Conservation (phyloP, 1,284 basidiomycete species). For the Puccinia novopanici region DNA sequence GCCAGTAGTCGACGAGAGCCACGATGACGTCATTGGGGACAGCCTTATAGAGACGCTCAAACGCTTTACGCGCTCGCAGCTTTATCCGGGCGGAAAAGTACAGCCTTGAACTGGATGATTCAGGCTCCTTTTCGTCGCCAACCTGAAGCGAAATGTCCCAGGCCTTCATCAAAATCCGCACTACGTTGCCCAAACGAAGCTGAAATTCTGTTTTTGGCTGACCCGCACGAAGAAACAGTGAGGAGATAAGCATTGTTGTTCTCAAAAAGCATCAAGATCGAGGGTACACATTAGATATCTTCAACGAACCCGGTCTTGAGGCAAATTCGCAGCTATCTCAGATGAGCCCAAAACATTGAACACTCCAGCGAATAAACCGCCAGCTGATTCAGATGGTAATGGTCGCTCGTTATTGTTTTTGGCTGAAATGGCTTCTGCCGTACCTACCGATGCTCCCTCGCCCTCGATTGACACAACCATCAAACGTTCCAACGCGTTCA, state of each 20-base stretch:
- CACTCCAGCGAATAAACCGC: constrained; percentile 70
- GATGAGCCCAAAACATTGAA: constrained; percentile 69
- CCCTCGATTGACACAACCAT: constrained; percentile 65
- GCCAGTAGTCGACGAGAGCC: constrained; percentile 76
- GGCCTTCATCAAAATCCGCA: constrained; percentile 54
- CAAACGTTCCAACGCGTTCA: constrained; percentile 79
- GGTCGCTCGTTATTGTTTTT: constrained; percentile 59
- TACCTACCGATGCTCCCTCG: constrained; percentile 58
- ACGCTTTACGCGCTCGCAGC: constrained; percentile 70
- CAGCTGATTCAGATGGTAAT: constrained; percentile 21
- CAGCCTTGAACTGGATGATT: constrained; percentile 65
- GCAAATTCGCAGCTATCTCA: constrained; percentile 23
- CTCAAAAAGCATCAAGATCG: not conserved
- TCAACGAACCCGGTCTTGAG: constrained; percentile 9
- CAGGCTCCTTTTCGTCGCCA: constrained; percentile 60
- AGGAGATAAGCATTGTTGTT: constrained; percentile 20
- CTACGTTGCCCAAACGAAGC: constrained; percentile 51
- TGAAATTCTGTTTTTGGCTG: constrained; percentile 52
- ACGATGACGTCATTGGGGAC: constrained; percentile 80
- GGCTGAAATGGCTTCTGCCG: constrained; percentile 58
- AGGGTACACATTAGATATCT: not conserved
- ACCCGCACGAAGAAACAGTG: not conserved
- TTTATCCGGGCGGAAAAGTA: constrained; percentile 69
- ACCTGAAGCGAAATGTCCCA: constrained; percentile 54
- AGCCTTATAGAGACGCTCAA: constrained; percentile 82